These are phyloP conservation scores for Fusarium gaditjirri DNA, from an alignment of 2,329 filamentous ascomycete species.

Conservation along the genomic window DNA sequence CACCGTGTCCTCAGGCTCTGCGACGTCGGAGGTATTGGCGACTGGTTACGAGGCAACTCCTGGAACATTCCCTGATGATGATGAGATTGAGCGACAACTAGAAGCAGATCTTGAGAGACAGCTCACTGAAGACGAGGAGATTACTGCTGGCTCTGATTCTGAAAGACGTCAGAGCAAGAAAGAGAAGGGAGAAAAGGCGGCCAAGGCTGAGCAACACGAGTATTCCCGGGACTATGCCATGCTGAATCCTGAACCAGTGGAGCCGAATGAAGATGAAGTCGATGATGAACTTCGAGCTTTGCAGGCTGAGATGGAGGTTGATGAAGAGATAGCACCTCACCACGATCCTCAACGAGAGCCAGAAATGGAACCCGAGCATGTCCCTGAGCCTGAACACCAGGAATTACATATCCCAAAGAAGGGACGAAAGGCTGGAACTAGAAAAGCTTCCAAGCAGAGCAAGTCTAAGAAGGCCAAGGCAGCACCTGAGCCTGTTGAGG, in stretches of 20 bases:
- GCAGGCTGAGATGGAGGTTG: conserved; percentile 60
- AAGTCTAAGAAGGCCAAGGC: conserved; percentile 58
- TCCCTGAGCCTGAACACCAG: conserved; percentile 43
- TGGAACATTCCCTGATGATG: conserved; percentile 65
- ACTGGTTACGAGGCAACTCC: conserved; percentile 55
- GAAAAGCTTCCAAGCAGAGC: conserved; percentile 64
- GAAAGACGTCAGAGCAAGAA: conserved; percentile 52
- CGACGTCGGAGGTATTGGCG: conserved; percentile 62
- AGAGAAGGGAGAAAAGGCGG: conserved; percentile 45
- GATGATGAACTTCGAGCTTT: conserved; percentile 63
- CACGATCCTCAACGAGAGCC: conserved; percentile 22
- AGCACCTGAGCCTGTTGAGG: conserved; percentile 40
- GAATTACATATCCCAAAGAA: conserved; percentile 63
- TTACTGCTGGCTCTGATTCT: conserved; percentile 58
- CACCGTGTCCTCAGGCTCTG: conserved; percentile 60
- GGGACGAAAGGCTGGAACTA: conserved; percentile 61
- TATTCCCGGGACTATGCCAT: conserved; percentile 59
- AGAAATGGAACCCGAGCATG: conserved; percentile 4
- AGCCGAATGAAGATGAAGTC: conserved; percentile 59
- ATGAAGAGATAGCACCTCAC: conserved; percentile 34
- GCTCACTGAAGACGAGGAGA: conserved; percentile 63
- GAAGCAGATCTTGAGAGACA: conserved; percentile 72
- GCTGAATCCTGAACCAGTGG: conserved; percentile 61
- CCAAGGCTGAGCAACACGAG: conserved; percentile 40
- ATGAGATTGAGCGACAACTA: conserved; percentile 73